Evolutionary conservation across 2,329 filamentous ascomycete species (phyloP), one percentile per base, ranked within the genome.

Genomic region (Botryotinia narcissicola): DNA sequence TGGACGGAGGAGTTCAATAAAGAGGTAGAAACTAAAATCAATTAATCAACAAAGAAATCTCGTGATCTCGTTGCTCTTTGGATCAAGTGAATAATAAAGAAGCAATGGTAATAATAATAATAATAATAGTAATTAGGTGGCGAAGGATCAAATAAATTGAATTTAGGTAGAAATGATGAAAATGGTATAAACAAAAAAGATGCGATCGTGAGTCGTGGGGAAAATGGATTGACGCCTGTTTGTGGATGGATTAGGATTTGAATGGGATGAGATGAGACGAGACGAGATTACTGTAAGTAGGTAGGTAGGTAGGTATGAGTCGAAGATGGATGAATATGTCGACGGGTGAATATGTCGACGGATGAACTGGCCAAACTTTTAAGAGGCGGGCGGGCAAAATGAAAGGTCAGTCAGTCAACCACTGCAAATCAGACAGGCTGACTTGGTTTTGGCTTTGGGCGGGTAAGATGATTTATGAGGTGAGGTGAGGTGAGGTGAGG

Each of bases 111-210:
- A 4, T n/a, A n/a, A 8, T 10, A 22, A 12, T 37, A 40, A 14
- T 6, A n/a, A 60, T 4, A 37, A 40, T 22, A 64, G 51, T 22
- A 40, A 68, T 68, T n/a, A 54, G 32, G 46, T 54, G 32, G 64
- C 64, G 14, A 68, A 68, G 64, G 44, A 29, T 25, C 22, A 32
- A 61, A 12, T 12, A 18, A 20, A 37, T 44, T 16, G 35, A 57
- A 12, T 64, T 57, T 64, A 72, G 70, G 70, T 72, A 66, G 70
- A 72, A 64, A 51, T 66, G 59, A n/a, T 48, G 37, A 40, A 70
- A 44, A n/a, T 48, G 10, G 16, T 60, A 60, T 20, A 59, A 44
- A 70, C 12, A 6, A 18, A 57, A 57, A 29, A 29, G n/a, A 70
- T 25, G n/a, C 25, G 29, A 40, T 68, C 10, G 35, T 54, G 29